Evolutionary conservation across 768 basidiomycete species (phyloP).

Genomic region (Arthromyces matolae): DNA sequence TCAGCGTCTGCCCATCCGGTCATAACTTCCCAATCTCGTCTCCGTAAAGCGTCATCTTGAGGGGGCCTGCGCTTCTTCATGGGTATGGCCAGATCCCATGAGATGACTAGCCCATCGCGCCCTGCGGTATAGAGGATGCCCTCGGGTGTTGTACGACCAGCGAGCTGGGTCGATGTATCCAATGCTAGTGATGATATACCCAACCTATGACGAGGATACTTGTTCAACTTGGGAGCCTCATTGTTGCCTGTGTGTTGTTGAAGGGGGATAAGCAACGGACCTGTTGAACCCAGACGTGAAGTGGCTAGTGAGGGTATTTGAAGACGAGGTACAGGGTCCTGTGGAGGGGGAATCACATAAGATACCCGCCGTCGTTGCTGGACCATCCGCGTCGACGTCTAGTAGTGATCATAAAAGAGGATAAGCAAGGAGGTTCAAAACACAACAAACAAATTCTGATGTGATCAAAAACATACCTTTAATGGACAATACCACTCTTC

Average conservation of each 20-base stretch:
- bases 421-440: too few relatives aligned
- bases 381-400: constrained; percentile 27
- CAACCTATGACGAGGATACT: constrained; percentile 79
- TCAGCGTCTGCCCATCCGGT: constrained; percentile 85
- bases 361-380: constrained; percentile 71
- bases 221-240: constrained; percentile 22
- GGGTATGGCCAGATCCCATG: constrained; percentile 78
- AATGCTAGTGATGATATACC: constrained; percentile 86
- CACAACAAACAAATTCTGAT: constrained; percentile 5
- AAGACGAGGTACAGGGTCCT: constrained; percentile 57
- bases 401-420: too few relatives aligned
- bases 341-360: constrained; percentile 80
- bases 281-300: constrained; percentile 61
- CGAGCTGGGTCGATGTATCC: constrained; percentile 75
- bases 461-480: not conserved
- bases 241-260: constrained; percentile 26
- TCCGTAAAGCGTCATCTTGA: constrained; percentile 21
- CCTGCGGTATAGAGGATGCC: constrained; percentile 91
- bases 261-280: constrained; percentile 57
- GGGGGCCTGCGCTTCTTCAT: constrained; percentile 46
- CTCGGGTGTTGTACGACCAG: constrained; percentile 63
- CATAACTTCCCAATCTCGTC: constrained; percentile 64
- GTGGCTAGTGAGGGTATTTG: constrained; percentile 65
- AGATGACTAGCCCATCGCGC: constrained; percentile 81
- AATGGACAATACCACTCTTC: constrained; percentile 13